Conservation (phyloP, 257 asterid genomes). For the Cordia subcordata region DNA sequence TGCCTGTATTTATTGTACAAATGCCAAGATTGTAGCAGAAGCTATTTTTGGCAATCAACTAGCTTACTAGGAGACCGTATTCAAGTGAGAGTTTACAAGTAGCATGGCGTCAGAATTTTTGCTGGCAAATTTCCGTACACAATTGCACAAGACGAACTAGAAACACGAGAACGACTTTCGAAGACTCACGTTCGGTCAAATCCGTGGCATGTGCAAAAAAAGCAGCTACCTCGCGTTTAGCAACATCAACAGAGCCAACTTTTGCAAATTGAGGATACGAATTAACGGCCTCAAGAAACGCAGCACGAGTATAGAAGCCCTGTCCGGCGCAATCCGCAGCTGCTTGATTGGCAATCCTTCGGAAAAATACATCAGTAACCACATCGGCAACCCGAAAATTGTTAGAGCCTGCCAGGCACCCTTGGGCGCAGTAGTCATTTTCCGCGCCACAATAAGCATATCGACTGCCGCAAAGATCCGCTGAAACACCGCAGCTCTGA, state of each 20-base stretch:
- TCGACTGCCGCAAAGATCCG: slow-evolving; percentile 31
- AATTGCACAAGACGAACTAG: too few relatives aligned
- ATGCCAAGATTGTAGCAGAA: too few relatives aligned
- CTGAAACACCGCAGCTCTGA: slow-evolving; percentile 17
- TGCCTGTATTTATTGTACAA: too few relatives aligned
- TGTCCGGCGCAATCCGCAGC: slow-evolving; percentile 27
- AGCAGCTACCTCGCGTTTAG: slow-evolving; percentile 46
- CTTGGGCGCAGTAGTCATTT: slow-evolving; percentile 37
- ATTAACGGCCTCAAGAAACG: slow-evolving; percentile 32
- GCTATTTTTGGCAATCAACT: too few relatives aligned
- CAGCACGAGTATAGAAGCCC: slow-evolving; percentile 35
- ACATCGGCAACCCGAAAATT: slow-evolving; percentile 9
- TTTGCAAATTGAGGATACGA: slow-evolving; percentile 36
- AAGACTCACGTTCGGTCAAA: slow-evolving; percentile 40
- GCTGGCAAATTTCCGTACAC: too few relatives aligned
- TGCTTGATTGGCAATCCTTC: slow-evolving; percentile 31
- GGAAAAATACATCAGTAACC: slow-evolving; percentile 24
- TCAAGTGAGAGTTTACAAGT: too few relatives aligned
- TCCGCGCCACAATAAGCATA: slow-evolving; percentile 38
- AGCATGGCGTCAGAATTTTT: too few relatives aligned
- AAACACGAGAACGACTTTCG: too few relatives aligned
- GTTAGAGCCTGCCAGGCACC: slow-evolving; percentile 44
- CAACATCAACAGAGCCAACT: slow-evolving; percentile 27
- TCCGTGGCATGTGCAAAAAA: slow-evolving; percentile 50
- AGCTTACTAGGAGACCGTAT: too few relatives aligned